Evolutionary conservation across 257 asterid genomes (phyloP), one percentile per base, ranked within the genome.

Genomic region (Petrea volubilis): DNA sequence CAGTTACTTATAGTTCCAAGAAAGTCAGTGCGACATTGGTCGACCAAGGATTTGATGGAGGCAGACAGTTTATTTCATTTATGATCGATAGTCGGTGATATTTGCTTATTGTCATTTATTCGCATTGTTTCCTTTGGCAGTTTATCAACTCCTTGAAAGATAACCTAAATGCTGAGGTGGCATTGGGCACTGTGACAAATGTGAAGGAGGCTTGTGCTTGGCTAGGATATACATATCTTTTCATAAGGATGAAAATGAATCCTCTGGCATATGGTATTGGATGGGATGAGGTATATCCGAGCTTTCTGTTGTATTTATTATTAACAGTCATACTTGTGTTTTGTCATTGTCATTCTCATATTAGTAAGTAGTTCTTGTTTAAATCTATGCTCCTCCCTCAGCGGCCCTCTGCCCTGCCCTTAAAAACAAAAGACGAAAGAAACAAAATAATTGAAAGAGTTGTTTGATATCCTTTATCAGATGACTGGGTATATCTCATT

Each of bases 151-250:
- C 99, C 47, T 80, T 94, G 90, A 94, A 91, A 79, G 98, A 94
- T 80, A 94, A 94, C 82, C 78, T 94, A 69, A 94, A 94, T 81
- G 99, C 99, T 18, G 99, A 94, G 90, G 99, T 94, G 85, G 96
- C 96, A 78, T 84, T 91, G 75, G 99, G 99, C 70, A 94, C 99
- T 55, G 98, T 94, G 78, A 91, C 99, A 71, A 94, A 94, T 81
- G 96, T 94, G 47, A 94, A 94, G 89, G 99, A 94, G 84, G 99
- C 99, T 76, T 94, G 99, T 85, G 97, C 98, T 60, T 94, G 99
- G 99, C 93, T 94, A 62, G 97, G 99, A 38, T 94, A 94, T 72
- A 94, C 99, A 31, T 94, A 94, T 79, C 99, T 94, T 71, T 90
- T 89, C 79, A 94, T 91, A 79, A 86, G 99, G 83, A 94, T 94